Percentiles rank a stretch among this genome's conserved stretches.
Evolutionary conservation across 2,329 filamentous ascomycete species (phyloP).

Genomic region (Didymella keratinophila): DNA sequence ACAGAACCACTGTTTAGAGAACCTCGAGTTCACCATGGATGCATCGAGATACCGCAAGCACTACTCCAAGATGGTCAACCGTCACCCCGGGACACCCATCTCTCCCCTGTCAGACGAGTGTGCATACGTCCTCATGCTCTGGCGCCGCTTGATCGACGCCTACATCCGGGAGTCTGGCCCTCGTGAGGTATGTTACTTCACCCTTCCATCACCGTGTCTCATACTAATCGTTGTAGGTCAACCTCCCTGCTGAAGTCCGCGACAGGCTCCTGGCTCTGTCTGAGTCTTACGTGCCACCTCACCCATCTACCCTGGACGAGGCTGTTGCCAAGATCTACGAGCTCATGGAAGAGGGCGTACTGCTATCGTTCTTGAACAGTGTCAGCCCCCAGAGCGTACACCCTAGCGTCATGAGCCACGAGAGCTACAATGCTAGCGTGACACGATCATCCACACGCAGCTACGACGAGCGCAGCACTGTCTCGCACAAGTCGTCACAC

Average conservation of each 20-base stretch:
- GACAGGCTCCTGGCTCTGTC: slow-evolving; percentile 77
- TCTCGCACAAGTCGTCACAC: slow-evolving; percentile 42
- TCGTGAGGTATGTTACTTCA: slow-evolving; percentile 40
- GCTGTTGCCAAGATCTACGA: slow-evolving; percentile 91
- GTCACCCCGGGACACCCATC: slow-evolving; percentile 55
- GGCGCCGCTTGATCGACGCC: slow-evolving; percentile 86
- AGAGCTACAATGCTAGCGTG: slow-evolving; percentile 52
- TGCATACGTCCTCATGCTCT: slow-evolving; percentile 79
- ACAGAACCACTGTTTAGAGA: slow-evolving; percentile 96
- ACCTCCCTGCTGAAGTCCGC: slow-evolving; percentile 84
- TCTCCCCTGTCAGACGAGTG: slow-evolving; percentile 64
- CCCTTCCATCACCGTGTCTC: background rate
- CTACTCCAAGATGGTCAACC: slow-evolving; percentile 66
- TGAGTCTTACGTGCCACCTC: slow-evolving; percentile 68
- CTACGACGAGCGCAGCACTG: slow-evolving; percentile 51
- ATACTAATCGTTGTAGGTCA: slow-evolving; percentile 55
- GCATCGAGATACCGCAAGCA: slow-evolving; percentile 81
- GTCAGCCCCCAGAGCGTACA: slow-evolving; percentile 60
- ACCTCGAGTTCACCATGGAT: slow-evolving; percentile 95
- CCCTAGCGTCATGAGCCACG: slow-evolving; percentile 48
- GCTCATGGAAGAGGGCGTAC: slow-evolving; percentile 95
- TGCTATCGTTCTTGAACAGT: slow-evolving; percentile 88
- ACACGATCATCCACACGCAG: slow-evolving; percentile 51
- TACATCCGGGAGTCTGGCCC: slow-evolving; percentile 69
- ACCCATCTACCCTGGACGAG: slow-evolving; percentile 78